These are phyloP conservation scores for Metschnikowia anglica DNA, from an alignment of 805 yeast species.

Conservation along the genomic window DNA sequence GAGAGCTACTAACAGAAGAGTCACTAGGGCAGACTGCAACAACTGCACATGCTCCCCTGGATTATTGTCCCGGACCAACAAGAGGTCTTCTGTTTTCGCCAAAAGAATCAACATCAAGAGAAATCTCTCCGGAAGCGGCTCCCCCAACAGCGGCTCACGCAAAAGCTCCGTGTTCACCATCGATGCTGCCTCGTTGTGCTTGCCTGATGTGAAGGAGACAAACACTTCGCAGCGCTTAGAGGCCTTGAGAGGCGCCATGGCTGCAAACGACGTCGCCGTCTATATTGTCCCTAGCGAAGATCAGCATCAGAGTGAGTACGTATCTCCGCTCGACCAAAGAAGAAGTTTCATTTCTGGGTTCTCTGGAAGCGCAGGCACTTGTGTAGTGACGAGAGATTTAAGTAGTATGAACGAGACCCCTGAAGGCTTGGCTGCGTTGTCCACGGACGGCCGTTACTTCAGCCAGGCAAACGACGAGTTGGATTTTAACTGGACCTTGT, in stretches of 20 bases:
- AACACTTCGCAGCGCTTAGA: constrained; percentile 54
- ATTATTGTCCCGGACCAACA: constrained; percentile 61
- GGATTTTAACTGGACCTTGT: constrained; percentile 58
- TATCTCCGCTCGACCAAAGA: constrained; percentile 76
- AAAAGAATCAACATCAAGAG: constrained; percentile 31
- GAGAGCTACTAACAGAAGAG: constrained; percentile 25
- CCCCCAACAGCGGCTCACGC: constrained; percentile 33
- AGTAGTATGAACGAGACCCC: constrained; percentile 50
- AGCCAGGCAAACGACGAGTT: constrained; percentile 57
- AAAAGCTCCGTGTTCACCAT: constrained; percentile 47
- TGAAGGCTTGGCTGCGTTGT: constrained; percentile 54
- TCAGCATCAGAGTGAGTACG: constrained; percentile 91
- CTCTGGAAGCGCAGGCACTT: constrained; percentile 92
- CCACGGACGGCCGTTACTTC: constrained; percentile 63
- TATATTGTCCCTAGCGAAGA: constrained; percentile 87
- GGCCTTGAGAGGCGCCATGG: constrained; percentile 63
- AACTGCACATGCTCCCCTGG: constrained; percentile 89
- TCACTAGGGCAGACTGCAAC: constrained; percentile 51
- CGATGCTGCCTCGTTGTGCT: constrained; percentile 41
- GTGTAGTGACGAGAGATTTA: constrained; percentile 69
- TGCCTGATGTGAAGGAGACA: constrained; percentile 45
- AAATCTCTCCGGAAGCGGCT: constrained; percentile 12
- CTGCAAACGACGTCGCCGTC: constrained; percentile 58
- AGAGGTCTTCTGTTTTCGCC: constrained; percentile 56
- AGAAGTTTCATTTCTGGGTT: constrained; percentile 83